Evolutionary conservation across 805 yeast species (phyloP).

Genomic region (Schizosaccharomyces cryophilus): DNA sequence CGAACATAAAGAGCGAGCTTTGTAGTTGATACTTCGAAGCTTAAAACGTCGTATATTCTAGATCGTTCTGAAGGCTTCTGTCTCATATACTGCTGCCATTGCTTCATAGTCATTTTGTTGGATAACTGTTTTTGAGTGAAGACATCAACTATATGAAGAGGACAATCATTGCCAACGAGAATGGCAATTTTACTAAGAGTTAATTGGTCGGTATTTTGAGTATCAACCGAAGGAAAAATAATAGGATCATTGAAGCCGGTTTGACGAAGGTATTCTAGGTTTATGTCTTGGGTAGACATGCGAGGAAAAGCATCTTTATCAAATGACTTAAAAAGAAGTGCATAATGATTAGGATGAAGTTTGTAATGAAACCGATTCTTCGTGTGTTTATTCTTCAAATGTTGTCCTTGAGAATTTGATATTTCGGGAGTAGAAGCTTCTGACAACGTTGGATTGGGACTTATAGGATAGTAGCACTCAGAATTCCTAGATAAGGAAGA

Average conservation of each 20-base stretch:
- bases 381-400: too few relatives aligned
- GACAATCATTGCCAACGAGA: conserved; percentile 34
- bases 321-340: background rate
- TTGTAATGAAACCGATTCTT: background rate
- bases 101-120: conserved; percentile 36
- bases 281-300: background rate
- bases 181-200: conserved; percentile 32
- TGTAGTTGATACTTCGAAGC: conserved; percentile 48
- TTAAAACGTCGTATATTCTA: conserved; percentile 53
- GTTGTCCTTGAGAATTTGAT: too few relatives aligned
- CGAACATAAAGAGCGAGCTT: conserved; percentile 24
- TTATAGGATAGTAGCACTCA: background rate
- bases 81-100: conserved; percentile 48
- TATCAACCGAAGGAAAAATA: conserved; percentile 14
- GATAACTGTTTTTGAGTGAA: conserved; percentile 38
- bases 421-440: background rate
- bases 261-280: background rate
- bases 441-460: background rate
- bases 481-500: background rate
- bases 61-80: conserved; percentile 24
- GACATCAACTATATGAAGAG: conserved; percentile 74
- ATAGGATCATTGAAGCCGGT: background rate
- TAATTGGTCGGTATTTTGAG: conserved; percentile 31
- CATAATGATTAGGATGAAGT: background rate
- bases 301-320: background rate